Base-by-base conservation (phyloP, 2,329 filamentous ascomycete genomes). In the Fusarium sp. region DNA sequence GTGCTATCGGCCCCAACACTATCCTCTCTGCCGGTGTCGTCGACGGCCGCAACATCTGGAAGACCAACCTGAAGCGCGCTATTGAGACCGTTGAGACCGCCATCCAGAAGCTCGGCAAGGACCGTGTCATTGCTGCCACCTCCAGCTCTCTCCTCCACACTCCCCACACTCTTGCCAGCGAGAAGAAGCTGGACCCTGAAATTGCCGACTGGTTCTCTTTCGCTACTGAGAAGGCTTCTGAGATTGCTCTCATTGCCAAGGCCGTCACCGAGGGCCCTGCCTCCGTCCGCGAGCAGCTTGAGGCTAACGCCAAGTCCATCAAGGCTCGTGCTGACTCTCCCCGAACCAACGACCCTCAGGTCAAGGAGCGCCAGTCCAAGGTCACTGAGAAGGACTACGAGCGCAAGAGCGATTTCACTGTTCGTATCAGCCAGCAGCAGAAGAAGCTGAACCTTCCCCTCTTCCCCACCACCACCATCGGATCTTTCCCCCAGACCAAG, bases 41-140 rank as follows among this genome's bases (percentile, higher is more conserved):
- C 76, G 95, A 99, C 79, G 96, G 96, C 79, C 94, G 96, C 80
- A 99, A 99, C 90, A 98, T 99, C 89, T 99, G 96, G 96, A 99
- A 99, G 93, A 98, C 94, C 86, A 97, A 98, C 91, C 92, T 98
- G 87, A 93, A 97, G 90, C 90, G 90, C 79, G 94, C 96, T 80
- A 97, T 99, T 74, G 95, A 96, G 88, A 90, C 87, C 73, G 92
- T 96, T 69, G 94, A 98, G 90, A 87, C 90, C 67, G 96, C 95
- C 73, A 87, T 98, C 79, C 93, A 98, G 88, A 89, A 97, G 88
- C 90, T 99, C 72, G 95, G 96, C 86, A 95, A 97, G 89, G 95
- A 98, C 76, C 93, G 96, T 81, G 95, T 99, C 83, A 93, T 99
- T 76, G 94, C 97, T 77, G 93, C 96, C 80, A 98, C 95, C 76